Base-by-base conservation (phyloP, 306 rosid genomes). In the Vigna trinervia region DNA sequence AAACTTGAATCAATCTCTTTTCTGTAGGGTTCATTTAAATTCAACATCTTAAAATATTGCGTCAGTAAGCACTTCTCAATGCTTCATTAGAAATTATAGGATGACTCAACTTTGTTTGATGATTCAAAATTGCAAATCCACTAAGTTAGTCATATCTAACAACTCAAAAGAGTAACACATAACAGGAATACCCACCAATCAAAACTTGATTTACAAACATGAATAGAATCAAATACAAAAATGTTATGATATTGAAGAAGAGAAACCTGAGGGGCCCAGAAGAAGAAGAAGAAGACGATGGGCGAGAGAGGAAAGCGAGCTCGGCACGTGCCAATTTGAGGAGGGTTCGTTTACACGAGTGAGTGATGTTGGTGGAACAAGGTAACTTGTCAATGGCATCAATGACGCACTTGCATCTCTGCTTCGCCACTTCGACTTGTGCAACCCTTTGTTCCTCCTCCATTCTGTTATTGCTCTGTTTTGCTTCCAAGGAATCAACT, bases 331-430 rank as follows among this genome's bases (percentile, higher is more conserved):
- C 93, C 81, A 87, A 84, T 77, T 84, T 94, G 78, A 90, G 84
- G 46, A 94, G 98, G 23, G 98, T 92, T 56, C 84, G 88, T 57
- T 47, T 84, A 85, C 91, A 87, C 36, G 94, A 92, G 12, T 78
- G 76, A 22, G 85, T 84, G 85, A 94, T 84, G 58, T 80, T 88
- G 82, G 92, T 69, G 70, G 90, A 83, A 71, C 73, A 72, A 5
- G 93, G 85, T 51, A 92, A 83, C 0, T 69, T 47, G 52, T 79
- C 73, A 64, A 92, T 83, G 47, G 85, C 70, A 45, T 83, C 88
- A 5, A 90, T 88, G 62, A 94, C 89, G 47, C 48, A 76, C 70
- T 15, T 80, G 90, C 98, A 90, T 78, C 98, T 86, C 87, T 89
- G 86, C 87, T 87, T 92, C 50, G 93, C 95, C 74, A 84, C 60